Evolutionary conservation across 148 eudicot genomes (phyloP).

Genomic region (Chenopodium album): DNA sequence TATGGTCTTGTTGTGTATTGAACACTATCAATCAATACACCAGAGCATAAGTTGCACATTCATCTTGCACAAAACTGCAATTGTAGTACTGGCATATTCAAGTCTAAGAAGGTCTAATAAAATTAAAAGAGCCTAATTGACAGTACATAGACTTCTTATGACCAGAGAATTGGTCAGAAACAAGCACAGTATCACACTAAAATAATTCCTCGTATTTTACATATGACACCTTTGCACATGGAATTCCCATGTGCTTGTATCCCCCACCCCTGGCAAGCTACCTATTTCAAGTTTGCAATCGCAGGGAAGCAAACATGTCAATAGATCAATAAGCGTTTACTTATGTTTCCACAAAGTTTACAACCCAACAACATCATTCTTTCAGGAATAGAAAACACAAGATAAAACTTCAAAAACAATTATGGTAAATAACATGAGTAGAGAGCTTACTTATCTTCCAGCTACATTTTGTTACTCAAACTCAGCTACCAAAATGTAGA

Average conservation of each 20-base stretch:
- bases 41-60: neutral
- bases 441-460: neutral
- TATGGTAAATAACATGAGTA: too few species aligned
- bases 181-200: neutral
- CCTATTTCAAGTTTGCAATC: neutral
- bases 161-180: neutral
- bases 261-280: neutral
- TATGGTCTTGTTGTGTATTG: neutral
- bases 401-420: neutral
- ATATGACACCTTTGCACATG: neutral
- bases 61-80: neutral
- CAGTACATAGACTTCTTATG: neutral
- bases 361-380: neutral
- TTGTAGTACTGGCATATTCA: neutral
- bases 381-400: neutral
- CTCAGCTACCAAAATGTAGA: neutral
- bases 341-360: neutral
- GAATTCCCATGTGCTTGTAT: neutral
- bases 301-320: neutral
- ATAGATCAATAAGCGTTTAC: neutral
- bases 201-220: too few species aligned
- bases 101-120: neutral
- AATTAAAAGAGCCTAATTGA: neutral
- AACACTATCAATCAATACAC: neutral
- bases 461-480: neutral